Percentiles rank a stretch among this genome's conserved stretches.
These are phyloP conservation scores for Tuber indicum DNA, from an alignment of 495 filamentous ascomycete species.

Conservation along the genomic window DNA sequence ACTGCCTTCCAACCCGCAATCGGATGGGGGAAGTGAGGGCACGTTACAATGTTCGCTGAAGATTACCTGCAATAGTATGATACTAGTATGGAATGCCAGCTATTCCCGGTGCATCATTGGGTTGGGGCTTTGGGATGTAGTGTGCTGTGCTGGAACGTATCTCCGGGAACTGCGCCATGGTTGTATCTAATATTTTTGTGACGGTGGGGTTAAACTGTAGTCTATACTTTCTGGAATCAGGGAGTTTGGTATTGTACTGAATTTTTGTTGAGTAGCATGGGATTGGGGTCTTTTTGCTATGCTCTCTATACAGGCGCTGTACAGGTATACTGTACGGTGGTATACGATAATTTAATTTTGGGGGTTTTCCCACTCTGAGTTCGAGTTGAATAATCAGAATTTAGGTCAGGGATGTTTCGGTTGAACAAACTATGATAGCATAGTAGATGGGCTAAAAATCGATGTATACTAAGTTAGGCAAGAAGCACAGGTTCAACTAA, in stretches of 20 bases:
- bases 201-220: not conserved
- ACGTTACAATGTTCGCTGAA: too few species aligned
- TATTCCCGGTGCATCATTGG: too few species aligned
- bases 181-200: not conserved
- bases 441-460: not conserved
- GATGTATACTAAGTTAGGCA: not conserved
- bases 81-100: too few species aligned
- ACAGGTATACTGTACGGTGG: not conserved
- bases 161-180: not conserved
- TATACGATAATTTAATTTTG: not conserved
- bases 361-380: not conserved
- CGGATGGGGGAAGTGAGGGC: too few species aligned
- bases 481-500: not conserved
- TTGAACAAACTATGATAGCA: not conserved
- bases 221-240: not conserved
- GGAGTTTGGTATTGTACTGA: not conserved
- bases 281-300: not conserved
- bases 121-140: not conserved
- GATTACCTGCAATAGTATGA: too few species aligned
- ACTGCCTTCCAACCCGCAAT: too few species aligned
- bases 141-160: not conserved
- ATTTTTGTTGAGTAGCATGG: not conserved
- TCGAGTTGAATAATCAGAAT: not conserved
- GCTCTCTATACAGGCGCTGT: not conserved
- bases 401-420: not conserved